phyloP scores from a whole-genome alignment of 768 basidiomycete species.

The Phanerochaete sordida region DNA sequence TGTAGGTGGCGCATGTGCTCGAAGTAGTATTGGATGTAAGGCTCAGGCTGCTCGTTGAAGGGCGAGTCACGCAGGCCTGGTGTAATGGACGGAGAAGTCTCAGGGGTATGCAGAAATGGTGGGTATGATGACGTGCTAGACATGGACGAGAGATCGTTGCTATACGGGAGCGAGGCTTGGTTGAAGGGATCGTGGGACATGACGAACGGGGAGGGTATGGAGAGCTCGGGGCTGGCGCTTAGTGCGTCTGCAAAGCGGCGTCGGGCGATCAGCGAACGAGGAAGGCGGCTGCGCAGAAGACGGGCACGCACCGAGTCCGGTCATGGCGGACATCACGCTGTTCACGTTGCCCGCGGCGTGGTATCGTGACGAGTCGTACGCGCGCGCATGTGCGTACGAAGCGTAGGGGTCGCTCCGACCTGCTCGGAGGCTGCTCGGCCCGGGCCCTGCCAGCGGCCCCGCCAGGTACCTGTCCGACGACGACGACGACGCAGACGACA shows the following conservation, averaged over 20 bases:
- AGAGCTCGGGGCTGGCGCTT: conserved; percentile 4
- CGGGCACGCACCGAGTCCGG: conserved; percentile 15
- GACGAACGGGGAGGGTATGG: conserved; percentile 21
- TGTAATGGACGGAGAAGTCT: conserved; percentile 19
- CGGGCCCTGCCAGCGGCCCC: conserved; percentile 8
- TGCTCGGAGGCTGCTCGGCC: conserved; percentile 9
- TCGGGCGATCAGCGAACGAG: neutral
- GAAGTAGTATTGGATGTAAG: conserved; percentile 73
- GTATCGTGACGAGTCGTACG: conserved; percentile 4
- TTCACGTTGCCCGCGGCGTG: neutral
- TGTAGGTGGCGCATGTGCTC: conserved; percentile 65
- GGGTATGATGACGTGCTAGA: neutral
- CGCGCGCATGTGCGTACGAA: neutral
- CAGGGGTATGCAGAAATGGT: neutral
- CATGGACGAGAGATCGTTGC: neutral
- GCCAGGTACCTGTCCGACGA: conserved; percentile 7
- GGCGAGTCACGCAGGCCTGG: conserved; percentile 29
- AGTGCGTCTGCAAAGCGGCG: neutral
- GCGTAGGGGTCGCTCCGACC: neutral
- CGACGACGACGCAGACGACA: conserved; percentile 28
- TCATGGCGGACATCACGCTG: conserved; percentile 9
- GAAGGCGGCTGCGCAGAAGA: neutral
- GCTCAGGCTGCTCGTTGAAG: conserved; percentile 34
- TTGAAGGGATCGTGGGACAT: neutral
- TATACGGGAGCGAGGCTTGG: neutral